Conservation (phyloP, 306 rosid genomes). For the Corylus heterophylla region DNA sequence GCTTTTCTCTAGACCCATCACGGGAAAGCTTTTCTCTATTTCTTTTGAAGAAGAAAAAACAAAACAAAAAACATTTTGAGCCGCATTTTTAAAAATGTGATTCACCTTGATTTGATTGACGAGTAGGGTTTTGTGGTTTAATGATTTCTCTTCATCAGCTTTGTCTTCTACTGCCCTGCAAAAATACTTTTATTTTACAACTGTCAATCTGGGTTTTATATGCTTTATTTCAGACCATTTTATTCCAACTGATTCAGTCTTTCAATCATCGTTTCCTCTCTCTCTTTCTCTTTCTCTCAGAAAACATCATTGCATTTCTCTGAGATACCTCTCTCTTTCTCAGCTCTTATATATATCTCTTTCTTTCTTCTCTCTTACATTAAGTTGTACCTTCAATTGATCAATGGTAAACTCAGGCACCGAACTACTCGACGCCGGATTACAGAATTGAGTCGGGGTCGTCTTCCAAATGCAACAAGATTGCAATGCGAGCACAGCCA, state of each 20-base stretch:
- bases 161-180: conserved; percentile 38
- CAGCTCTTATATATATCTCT: too few species aligned
- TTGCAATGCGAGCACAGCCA: conserved; percentile 63
- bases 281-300: conserved; percentile 25
- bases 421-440: conserved; percentile 52
- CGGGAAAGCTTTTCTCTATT: conserved; percentile 11
- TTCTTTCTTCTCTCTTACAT: too few species aligned
- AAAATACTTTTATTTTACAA: conserved; percentile 7
- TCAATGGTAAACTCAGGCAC: conserved; percentile 32
- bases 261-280: conserved; percentile 36
- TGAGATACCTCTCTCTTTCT: neutral
- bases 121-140: conserved; percentile 29
- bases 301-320: conserved; percentile 25
- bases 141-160: conserved; percentile 46
- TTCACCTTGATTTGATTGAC: conserved; percentile 43
- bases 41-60: neutral
- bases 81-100: conserved; percentile 11
- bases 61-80: neutral
- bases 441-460: conserved; percentile 67
- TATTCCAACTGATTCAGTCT: conserved; percentile 46
- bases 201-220: conserved; percentile 61
- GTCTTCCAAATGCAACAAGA: conserved; percentile 74
- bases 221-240: conserved; percentile 38
- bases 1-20: conserved; percentile 30
- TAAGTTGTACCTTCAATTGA: too few species aligned